Evolutionary conservation across 2,329 filamentous ascomycete species (phyloP), one percentile per base, ranked within the genome.

Genomic region (Colletotrichum tabaci): DNA sequence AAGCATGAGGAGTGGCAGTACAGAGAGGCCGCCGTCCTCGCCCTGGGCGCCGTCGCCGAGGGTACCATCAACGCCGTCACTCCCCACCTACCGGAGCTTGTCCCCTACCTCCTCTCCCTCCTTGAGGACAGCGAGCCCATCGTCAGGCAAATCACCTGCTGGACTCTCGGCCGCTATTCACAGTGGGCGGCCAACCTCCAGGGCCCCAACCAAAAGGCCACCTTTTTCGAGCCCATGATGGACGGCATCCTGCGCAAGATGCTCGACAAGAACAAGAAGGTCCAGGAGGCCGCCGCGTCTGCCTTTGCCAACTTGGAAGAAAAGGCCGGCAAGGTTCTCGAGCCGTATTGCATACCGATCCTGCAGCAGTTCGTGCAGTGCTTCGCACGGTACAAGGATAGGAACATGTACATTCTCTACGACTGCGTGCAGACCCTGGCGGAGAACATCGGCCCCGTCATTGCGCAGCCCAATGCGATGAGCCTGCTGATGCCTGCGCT

Each of bases 401-500:
- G 94, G 78, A 99, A 99, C 84, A 98, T 98, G 91, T 98, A 97
- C 84, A 97, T 98, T 66, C 89, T 99, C 44, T 99, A 99, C 84
- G 96, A 99, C 83, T 98, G 96, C 81, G 94, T 99, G 44, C 96
- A 99, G 84, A 99, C 96, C 0, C 86, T 99, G 68, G 96, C 96
- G 4, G 96, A 99, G 81, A 93, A 94, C 78, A 93, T 98, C 66
- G 95, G 94, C 13, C 91, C 92, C 8, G 90, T 93, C 44, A 87
- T 99, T 74, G 93, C 94, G n/a, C 88, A 90, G 73, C 93, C 93
- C 8, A 90, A 95, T 63, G 89, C 98, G n/a, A 91, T 95, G 50
- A 89, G 93, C 74, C 88, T 94, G 75, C 87, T 99, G 71, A 98
- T 99, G 96, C 95, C 96, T 30, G 94, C 95, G 15, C 87, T 99